Percentiles rank a stretch among this genome's conserved stretches.
Conservation (phyloP, 352 stramenopile species). For the Globisporangium canariense region DNA sequence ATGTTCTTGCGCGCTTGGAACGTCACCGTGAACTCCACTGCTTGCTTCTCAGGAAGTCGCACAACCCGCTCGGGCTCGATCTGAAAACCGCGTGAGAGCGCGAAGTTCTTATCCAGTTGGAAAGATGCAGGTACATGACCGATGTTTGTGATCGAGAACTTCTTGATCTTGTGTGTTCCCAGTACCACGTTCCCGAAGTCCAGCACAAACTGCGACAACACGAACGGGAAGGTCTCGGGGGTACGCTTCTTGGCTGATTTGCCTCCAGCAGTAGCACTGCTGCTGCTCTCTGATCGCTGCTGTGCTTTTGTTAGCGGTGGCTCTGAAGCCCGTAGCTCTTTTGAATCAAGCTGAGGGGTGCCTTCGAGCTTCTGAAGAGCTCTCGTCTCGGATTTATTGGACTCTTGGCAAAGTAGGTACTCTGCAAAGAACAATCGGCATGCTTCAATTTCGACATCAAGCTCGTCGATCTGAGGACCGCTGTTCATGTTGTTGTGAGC, state of each 20-base stretch:
- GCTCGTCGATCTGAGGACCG: conserved; percentile 39
- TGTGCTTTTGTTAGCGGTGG: background rate
- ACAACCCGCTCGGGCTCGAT: conserved; percentile 94
- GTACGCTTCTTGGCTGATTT: conserved; percentile 28
- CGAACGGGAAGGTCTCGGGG: conserved; percentile 58
- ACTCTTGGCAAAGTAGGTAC: conserved; percentile 63
- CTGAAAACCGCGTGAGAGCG: conserved; percentile 82
- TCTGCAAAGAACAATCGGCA: conserved; percentile 87
- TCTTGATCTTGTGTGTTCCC: conserved; percentile 89
- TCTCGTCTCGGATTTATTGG: conserved; percentile 23
- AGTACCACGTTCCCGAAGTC: conserved; percentile 95
- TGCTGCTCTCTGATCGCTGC: conserved; percentile 10
- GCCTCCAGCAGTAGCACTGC: background rate
- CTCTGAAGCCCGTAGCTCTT: conserved; percentile 1
- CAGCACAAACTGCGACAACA: conserved; percentile 88
- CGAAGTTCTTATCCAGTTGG: conserved; percentile 90
- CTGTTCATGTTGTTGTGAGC: conserved; percentile 12
- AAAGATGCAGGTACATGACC: conserved; percentile 83
- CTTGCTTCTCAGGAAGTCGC: conserved; percentile 86
- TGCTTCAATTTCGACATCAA: conserved; percentile 82
- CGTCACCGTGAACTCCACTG: conserved; percentile 88
- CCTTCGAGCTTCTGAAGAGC: background rate
- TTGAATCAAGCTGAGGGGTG: background rate
- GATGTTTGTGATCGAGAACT: conserved; percentile 92
- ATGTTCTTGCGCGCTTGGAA: conserved; percentile 89